Evolutionary conservation across 148 eudicot species (phyloP).

Genomic region (Selenicereus undatus): DNA sequence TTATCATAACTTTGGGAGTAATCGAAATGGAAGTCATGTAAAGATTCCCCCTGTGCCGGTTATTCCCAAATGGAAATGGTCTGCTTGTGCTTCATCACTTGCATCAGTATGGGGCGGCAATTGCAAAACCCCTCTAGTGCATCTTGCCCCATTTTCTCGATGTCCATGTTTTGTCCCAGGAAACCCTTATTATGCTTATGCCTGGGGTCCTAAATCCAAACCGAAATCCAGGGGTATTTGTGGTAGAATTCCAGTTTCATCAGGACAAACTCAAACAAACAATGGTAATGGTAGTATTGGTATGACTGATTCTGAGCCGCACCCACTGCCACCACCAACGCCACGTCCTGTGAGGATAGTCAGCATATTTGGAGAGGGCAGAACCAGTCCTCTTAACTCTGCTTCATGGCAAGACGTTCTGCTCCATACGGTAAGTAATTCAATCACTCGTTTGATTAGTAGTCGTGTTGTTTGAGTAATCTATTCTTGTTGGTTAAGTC

Average conservation of each 20-base stretch:
- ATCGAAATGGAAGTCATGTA: background rate
- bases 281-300: background rate
- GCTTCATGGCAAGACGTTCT: constrained; percentile 77
- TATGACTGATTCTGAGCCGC: background rate
- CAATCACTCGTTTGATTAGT: background rate
- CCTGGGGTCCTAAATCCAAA: background rate
- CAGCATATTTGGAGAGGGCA: constrained; percentile 59
- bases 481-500: background rate
- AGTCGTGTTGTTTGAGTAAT: background rate
- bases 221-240: background rate
- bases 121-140: background rate
- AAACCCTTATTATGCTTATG: background rate
- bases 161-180: background rate
- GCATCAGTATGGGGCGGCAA: background rate
- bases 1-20: background rate
- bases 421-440: constrained; percentile 65
- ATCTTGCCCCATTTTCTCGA: background rate
- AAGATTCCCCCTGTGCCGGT: background rate
- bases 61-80: background rate
- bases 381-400: constrained; percentile 68
- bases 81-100: background rate
- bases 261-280: background rate
- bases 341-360: constrained; percentile 51
- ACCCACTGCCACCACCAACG: background rate
- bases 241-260: background rate